Evolutionary conservation across 2,329 filamentous ascomycete genomes (phyloP), one percentile per base, ranked within the genome.

Genomic region (Meredithiella fracta): DNA sequence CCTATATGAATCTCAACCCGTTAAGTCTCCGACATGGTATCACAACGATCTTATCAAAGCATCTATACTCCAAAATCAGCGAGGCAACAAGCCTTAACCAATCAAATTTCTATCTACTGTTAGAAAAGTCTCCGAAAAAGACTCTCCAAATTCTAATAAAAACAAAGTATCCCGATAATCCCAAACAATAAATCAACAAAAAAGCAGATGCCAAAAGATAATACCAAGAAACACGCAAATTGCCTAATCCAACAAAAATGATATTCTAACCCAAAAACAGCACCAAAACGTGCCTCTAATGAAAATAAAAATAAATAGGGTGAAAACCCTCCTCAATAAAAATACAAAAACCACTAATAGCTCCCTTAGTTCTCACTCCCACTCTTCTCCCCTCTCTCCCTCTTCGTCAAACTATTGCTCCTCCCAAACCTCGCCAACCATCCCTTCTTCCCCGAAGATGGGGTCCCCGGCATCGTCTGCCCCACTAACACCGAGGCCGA

Each of bases 371-470:
- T 58, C 20, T 50, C 53, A n/a, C 11, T 29, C 23, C 29, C 29
- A 34, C 22, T 55, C 40, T 51, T 38, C 2, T 11, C 47, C 26
- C 42, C 40, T 44, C 38, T 49, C 6, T 56, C 56, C 26, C 37
- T 55, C 57, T 59, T 56, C 9, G 25, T 51, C 22, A 56, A 34
- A 31, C 58, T 59, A 44, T 56, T 59, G 37, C 58, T 59, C 22
- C 58, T 54, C 22, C 58, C 58, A 49, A 59, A 59, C 17, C 54
- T 47, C 14, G 58, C 49, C 51, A 59, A 31, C 58, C 58, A 59
- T 15, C 54, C 52, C 47, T 57, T 56, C 26, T 57, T 59, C 11
- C 5, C 5, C 5, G 58, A 52, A 3, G 49, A 25, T 17, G 55
- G 55, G 2, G 58, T 56, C 1, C 54, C 47, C 14, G 51, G 26